Conservation (phyloP, 2,329 filamentous ascomycete species). For the Sarocladium oryzae region DNA sequence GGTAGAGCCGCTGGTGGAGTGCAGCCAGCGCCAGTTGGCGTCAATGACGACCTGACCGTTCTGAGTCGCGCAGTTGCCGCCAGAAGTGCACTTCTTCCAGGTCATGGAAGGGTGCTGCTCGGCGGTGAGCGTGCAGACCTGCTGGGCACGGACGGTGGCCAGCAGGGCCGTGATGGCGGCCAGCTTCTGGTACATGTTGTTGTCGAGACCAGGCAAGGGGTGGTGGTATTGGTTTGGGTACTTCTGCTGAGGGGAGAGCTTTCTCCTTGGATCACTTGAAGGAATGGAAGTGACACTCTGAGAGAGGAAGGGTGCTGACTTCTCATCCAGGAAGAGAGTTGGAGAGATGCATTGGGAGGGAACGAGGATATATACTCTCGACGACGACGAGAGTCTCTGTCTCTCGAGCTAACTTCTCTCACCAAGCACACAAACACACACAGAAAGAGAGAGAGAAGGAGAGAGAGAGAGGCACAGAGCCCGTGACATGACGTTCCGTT, state of each 20-base stretch:
- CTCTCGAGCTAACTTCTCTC: too few species aligned
- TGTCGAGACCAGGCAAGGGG: neutral
- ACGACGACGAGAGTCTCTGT: too few species aligned
- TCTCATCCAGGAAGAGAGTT: too few species aligned
- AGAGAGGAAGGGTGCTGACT: too few species aligned
- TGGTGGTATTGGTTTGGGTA: too few species aligned
- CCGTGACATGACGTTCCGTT: neutral
- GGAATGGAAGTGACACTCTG: too few species aligned
- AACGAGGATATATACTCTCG: too few species aligned
- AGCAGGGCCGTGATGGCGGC: conserved; percentile 14
- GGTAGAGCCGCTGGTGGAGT: conserved; percentile 27
- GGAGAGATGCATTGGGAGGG: too few species aligned
- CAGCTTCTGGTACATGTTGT: conserved; percentile 9
- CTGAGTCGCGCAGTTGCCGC: conserved; percentile 33
- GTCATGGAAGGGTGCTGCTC: conserved; percentile 39
- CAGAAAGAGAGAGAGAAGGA: too few species aligned
- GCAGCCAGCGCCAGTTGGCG: conserved; percentile 49
- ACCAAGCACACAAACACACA: too few species aligned
- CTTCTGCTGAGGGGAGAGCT: neutral
- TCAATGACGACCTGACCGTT: conserved; percentile 41
- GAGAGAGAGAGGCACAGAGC: neutral
- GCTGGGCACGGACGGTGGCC: conserved; percentile 28
- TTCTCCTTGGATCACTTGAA: too few species aligned
- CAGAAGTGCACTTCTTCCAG: conserved; percentile 36
- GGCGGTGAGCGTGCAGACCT: conserved; percentile 29